A percentile compares a stretch with the other conserved stretches of the same genome.
These are phyloP conservation scores for Diaporthe longicolla DNA, from an alignment of 2,329 filamentous ascomycete species.

Conservation along the genomic window DNA sequence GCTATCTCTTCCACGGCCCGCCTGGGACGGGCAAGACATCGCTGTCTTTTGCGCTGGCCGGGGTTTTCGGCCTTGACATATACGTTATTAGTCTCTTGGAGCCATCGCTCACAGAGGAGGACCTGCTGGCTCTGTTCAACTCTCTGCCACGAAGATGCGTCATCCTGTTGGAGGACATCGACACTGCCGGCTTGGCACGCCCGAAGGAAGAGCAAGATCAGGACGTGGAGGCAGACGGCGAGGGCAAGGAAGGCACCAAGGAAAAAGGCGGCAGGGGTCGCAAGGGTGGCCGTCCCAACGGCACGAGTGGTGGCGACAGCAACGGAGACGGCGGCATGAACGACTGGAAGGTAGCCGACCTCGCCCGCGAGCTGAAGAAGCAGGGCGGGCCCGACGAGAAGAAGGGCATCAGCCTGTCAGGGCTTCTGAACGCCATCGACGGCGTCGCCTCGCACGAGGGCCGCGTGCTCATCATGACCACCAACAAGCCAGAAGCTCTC, in stretches of 20 bases:
- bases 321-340: conserved; percentile 43
- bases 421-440: conserved; percentile 87
- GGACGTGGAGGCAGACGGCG: conserved; percentile 43
- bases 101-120: conserved; percentile 72
- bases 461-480: conserved; percentile 85
- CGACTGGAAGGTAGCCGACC: conserved; percentile 57
- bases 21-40: conserved; percentile 82
- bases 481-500: conserved; percentile 80
- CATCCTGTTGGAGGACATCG: conserved; percentile 78
- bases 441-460: conserved; percentile 86
- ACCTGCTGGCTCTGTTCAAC: conserved; percentile 71
- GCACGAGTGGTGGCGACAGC: conserved; percentile 1
- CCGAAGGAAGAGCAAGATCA: conserved; percentile 49
- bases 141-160: conserved; percentile 74
- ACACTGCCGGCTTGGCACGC: conserved; percentile 72
- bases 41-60: conserved; percentile 75
- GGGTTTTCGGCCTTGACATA: conserved; percentile 76
- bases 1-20: conserved; percentile 83
- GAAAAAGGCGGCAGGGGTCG: conserved; percentile 40
- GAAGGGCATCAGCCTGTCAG: conserved; percentile 79
- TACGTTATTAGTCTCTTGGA: conserved; percentile 75
- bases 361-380: conserved; percentile 60
- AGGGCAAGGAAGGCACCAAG: conserved; percentile 42
- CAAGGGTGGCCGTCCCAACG: conserved; percentile 36
- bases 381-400: conserved; percentile 55